Evolutionary conservation across 2,329 filamentous ascomycete genomes (phyloP).

Genomic region (Pseudopyrenochaeta lycopersici): DNA sequence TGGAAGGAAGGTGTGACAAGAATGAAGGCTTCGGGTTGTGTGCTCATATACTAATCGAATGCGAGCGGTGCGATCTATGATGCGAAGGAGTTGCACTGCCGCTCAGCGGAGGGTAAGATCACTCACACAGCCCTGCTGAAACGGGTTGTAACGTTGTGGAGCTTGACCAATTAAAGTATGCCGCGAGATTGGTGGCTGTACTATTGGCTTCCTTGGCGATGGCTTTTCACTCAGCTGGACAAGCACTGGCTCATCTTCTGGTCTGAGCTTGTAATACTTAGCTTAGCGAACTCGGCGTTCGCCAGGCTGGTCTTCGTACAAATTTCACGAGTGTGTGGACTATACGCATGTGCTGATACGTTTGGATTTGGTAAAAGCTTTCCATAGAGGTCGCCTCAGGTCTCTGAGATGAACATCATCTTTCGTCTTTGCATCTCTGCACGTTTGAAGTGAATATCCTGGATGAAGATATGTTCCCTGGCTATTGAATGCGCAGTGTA

Average conservation of each 20-base stretch:
- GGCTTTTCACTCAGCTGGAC: conserved; percentile 2
- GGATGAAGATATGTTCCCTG: no score
- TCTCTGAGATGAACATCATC: no score
- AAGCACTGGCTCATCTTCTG: conserved; percentile 9
- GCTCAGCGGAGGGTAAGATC: conserved; percentile 16
- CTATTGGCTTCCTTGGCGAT: conserved; percentile 25
- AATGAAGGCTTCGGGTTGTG: neutral
- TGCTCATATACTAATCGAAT: neutral
- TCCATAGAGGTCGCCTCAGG: no score
- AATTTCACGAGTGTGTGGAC: neutral
- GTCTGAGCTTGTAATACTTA: conserved; percentile 2
- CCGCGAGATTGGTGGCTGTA: conserved; percentile 20
- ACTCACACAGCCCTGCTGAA: conserved; percentile 25
- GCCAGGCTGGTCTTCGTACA: neutral
- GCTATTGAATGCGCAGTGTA: no score
- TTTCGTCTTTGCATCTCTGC: no score
- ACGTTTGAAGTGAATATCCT: no score
- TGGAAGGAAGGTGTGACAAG: no score
- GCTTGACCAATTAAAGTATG: conserved; percentile 16
- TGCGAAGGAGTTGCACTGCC: conserved; percentile 14
- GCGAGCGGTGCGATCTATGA: neutral
- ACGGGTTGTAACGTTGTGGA: conserved; percentile 16
- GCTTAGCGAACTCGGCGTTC: neutral
- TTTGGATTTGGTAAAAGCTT: no score
- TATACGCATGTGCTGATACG: no score